phyloP scores from a whole-genome alignment of 2,329 filamentous ascomycete species.

The Aspergillus brasiliensis region DNA sequence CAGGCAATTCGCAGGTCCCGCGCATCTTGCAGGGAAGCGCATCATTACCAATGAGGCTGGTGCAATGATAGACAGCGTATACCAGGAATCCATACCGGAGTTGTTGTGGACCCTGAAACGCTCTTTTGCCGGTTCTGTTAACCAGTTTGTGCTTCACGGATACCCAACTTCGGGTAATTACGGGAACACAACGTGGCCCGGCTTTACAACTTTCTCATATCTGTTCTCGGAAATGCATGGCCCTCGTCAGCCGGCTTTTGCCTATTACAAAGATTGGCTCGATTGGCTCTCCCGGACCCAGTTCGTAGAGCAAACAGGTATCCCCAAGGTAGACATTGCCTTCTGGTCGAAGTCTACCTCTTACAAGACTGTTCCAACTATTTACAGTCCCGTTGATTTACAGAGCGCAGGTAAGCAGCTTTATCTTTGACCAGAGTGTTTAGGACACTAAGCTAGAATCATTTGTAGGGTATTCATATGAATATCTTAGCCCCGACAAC shows the following conservation, averaged over 20 bases:
- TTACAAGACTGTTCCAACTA: neutral
- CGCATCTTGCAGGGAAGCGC: conserved; percentile 40
- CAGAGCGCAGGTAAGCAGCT: neutral
- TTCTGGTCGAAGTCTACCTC: conserved; percentile 4
- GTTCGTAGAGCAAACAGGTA: neutral
- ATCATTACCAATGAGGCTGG: conserved; percentile 47
- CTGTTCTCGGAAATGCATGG: conserved; percentile 49
- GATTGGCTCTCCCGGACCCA: neutral
- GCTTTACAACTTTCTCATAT: conserved; percentile 49
- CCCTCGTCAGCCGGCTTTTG: conserved; percentile 40
- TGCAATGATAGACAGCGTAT: conserved; percentile 27
- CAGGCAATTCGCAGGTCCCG: conserved; percentile 44
- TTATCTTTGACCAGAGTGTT: neutral
- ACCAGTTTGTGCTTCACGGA: conserved; percentile 50
- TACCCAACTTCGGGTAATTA: conserved; percentile 46
- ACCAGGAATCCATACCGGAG: conserved; percentile 25
- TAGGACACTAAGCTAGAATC: neutral
- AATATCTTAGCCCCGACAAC: conserved; percentile 51
- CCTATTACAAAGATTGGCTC: neutral
- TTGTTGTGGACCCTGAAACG: conserved; percentile 42
- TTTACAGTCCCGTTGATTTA: neutral
- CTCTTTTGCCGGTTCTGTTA: conserved; percentile 46
- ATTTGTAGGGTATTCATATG: conserved; percentile 42
- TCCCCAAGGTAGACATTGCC: neutral
- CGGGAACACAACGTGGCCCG: conserved; percentile 53